A percentile compares a stretch with the other conserved stretches of the same genome.
phyloP scores from a whole-genome alignment of 495 filamentous ascomycete genomes.

The Aspergillus leporis region DNA sequence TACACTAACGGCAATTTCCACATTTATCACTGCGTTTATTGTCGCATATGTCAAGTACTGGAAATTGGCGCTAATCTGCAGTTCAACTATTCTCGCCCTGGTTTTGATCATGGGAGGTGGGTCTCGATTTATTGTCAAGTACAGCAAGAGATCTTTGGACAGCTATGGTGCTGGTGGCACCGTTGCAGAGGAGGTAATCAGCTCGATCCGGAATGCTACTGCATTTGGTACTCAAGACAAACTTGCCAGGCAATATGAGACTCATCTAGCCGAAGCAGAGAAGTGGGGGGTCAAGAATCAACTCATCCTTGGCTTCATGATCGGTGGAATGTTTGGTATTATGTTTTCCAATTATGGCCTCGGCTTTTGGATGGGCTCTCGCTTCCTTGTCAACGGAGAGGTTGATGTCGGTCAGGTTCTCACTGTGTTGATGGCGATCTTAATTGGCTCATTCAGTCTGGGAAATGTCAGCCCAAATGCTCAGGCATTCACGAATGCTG shows the following conservation, averaged over 20 bases:
- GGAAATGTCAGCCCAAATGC: constrained; percentile 86
- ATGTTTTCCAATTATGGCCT: constrained; percentile 89
- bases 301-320: constrained; percentile 67
- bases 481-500: constrained; percentile 77
- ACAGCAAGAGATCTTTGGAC: constrained; percentile 71
- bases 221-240: constrained; percentile 93
- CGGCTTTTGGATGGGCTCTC: constrained; percentile 93
- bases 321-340: constrained; percentile 77
- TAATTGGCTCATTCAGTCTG: constrained; percentile 89
- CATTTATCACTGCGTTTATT: constrained; percentile 84
- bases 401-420: constrained; percentile 55
- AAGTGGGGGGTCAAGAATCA: constrained; percentile 77
- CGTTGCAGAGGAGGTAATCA: constrained; percentile 92
- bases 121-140: constrained; percentile 75
- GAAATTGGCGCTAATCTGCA: constrained; percentile 80
- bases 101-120: constrained; percentile 70
- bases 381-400: constrained; percentile 69
- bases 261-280: constrained; percentile 69
- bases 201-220: constrained; percentile 87
- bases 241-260: constrained; percentile 80
- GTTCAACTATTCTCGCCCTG: constrained; percentile 73
- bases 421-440: constrained; percentile 83
- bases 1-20: constrained; percentile 70
- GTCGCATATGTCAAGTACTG: constrained; percentile 86
- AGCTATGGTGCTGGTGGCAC: constrained; percentile 83